phyloP scores from a whole-genome alignment of 805 yeast genomes.

The Cyberlindnera mrakii region DNA sequence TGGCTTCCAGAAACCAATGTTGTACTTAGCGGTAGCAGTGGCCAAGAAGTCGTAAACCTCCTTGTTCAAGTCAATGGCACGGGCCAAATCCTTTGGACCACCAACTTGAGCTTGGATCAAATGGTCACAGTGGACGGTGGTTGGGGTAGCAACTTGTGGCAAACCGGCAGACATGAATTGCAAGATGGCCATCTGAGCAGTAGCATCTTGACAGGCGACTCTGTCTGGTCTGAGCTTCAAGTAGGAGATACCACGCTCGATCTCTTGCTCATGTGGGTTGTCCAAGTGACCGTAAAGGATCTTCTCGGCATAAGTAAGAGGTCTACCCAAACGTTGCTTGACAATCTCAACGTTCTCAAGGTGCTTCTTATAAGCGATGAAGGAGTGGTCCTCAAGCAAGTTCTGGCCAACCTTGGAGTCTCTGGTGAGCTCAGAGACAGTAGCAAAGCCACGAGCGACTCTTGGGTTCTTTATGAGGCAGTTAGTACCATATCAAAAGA shows the following conservation, averaged over 20 bases:
- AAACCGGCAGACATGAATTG: slow-evolving; percentile 96
- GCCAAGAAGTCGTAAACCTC: slow-evolving; percentile 92
- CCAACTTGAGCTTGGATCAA: slow-evolving; percentile 94
- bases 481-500: too few relatives aligned
- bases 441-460: slow-evolving; percentile 34
- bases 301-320: slow-evolving; percentile 93
- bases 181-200: slow-evolving; percentile 96
- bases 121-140: slow-evolving; percentile 97
- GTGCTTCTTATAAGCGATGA: slow-evolving; percentile 87
- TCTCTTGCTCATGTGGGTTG: slow-evolving; percentile 82
- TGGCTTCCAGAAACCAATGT: slow-evolving; percentile 98
- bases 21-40: slow-evolving; percentile 88
- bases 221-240: slow-evolving; percentile 94
- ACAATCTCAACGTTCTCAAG: slow-evolving; percentile 84
- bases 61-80: slow-evolving; percentile 84
- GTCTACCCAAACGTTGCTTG: slow-evolving; percentile 74
- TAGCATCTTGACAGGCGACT: slow-evolving; percentile 98
- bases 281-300: slow-evolving; percentile 91
- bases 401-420: slow-evolving; percentile 79
- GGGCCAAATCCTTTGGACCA: slow-evolving; percentile 75
- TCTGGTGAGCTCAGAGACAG: slow-evolving; percentile 37
- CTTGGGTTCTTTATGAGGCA: slow-evolving; percentile 5
- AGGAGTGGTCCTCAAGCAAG: slow-evolving; percentile 75
- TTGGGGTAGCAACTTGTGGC: slow-evolving; percentile 88
- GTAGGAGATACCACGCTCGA: slow-evolving; percentile 83